These are phyloP conservation scores for Gomphus bonarii DNA, from an alignment of 1,284 basidiomycete species.

Conservation along the genomic window DNA sequence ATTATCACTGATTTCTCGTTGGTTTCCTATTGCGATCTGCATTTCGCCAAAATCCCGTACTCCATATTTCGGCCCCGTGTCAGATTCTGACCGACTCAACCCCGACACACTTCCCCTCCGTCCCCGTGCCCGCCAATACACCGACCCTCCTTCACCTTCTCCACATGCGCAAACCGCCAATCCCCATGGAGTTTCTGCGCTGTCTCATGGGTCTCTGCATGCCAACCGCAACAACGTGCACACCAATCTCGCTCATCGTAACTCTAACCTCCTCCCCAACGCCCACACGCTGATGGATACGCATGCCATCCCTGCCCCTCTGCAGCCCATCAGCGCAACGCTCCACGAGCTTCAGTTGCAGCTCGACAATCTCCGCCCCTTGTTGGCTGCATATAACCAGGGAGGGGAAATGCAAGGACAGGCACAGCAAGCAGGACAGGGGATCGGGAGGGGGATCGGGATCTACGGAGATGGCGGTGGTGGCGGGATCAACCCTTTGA, in stretches of 20 bases:
- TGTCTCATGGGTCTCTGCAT: background rate
- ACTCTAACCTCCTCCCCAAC: background rate
- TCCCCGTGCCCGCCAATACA: background rate
- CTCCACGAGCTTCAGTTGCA: constrained; percentile 7
- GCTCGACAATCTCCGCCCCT: constrained; percentile 7
- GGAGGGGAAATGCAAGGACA: background rate
- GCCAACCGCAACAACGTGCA: background rate
- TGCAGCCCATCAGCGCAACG: constrained; percentile 7
- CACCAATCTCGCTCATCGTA: background rate
- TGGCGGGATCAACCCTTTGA: background rate
- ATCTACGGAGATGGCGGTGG: background rate
- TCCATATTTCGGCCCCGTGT: background rate
- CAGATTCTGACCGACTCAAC: background rate
- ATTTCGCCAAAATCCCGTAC: too few relatives aligned
- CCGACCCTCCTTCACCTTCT: background rate
- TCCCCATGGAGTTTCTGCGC: background rate
- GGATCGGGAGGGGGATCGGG: background rate
- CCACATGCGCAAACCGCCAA: background rate
- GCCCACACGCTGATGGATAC: background rate
- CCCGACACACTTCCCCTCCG: background rate
- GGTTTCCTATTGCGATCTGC: background rate
- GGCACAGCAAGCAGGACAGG: background rate
- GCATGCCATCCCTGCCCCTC: background rate
- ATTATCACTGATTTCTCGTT: background rate
- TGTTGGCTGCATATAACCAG: constrained; percentile 2